These are phyloP conservation scores for Suhomyces bribrorum DNA, from an alignment of 1,139 yeast species.

Conservation along the genomic window DNA sequence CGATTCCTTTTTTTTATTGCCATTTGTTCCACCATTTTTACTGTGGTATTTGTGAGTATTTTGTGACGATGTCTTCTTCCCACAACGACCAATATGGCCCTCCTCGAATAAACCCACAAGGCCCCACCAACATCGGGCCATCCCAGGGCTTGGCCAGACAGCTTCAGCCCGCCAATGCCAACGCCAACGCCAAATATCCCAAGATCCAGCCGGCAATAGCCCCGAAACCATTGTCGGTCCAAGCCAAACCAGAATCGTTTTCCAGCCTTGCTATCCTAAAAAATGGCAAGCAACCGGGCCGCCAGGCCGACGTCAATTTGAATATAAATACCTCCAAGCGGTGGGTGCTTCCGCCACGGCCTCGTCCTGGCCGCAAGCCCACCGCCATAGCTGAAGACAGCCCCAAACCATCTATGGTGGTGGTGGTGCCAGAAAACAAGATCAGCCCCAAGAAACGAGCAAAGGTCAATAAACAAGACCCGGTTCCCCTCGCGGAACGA, in stretches of 20 bases:
- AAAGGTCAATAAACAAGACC: conserved; percentile 12
- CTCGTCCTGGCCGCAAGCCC: conserved; percentile 61
- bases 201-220: conserved; percentile 47
- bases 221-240: conserved; percentile 35
- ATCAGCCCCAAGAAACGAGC: conserved; percentile 16
- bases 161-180: conserved; percentile 8
- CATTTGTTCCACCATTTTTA: too few relatives aligned
- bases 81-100: neutral
- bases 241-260: conserved; percentile 27
- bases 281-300: conserved; percentile 15
- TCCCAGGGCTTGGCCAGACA: conserved; percentile 2
- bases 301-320: conserved; percentile 21
- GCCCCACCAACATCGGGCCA: neutral
- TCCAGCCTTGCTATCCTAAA: conserved; percentile 17
- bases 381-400: conserved; percentile 16
- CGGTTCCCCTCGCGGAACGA: too few relatives aligned
- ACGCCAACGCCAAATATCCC: conserved; percentile 32
- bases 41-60: too few relatives aligned
- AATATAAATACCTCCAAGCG: conserved; percentile 53
- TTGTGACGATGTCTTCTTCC: neutral
- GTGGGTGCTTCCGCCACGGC: conserved; percentile 69
- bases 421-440: conserved; percentile 1
- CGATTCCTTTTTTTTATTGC: too few relatives aligned
- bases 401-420: neutral
- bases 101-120: neutral